Percentiles rank a stretch among this genome's conserved stretches.
Conservation (phyloP, 2,329 filamentous ascomycete genomes). For the Blumeria hordei region DNA sequence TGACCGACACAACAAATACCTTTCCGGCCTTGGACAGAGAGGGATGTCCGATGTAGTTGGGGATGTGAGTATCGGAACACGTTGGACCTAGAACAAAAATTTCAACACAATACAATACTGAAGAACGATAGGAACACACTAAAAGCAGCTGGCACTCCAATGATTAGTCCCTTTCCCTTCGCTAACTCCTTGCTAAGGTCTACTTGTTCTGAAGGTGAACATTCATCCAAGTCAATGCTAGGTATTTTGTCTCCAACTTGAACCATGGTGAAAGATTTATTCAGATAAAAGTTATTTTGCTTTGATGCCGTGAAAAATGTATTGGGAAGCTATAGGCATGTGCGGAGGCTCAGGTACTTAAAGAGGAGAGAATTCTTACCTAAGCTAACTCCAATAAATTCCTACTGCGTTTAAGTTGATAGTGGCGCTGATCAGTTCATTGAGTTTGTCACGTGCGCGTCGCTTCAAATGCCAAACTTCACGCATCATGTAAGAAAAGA, state of each 20-base stretch:
- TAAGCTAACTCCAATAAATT: too few species aligned
- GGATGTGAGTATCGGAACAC: conserved; percentile 50
- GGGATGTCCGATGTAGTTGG: conserved; percentile 61
- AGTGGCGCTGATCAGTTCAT: too few species aligned
- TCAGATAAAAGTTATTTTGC: background rate
- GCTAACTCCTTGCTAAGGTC: conserved; percentile 51
- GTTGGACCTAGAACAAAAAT: conserved; percentile 21
- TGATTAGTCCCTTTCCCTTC: conserved; percentile 50
- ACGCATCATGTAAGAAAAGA: too few species aligned
- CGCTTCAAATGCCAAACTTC: too few species aligned
- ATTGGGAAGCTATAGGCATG: too few species aligned
- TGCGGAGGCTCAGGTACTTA: too few species aligned
- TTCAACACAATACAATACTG: background rate
- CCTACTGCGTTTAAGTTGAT: too few species aligned
- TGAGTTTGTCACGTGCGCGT: too few species aligned
- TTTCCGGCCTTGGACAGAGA: conserved; percentile 55
- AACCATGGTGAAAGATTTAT: conserved; percentile 17
- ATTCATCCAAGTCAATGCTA: conserved; percentile 51
- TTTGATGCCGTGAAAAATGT: background rate
- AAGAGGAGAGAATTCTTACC: too few species aligned
- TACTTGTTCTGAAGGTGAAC: conserved; percentile 72
- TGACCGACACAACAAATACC: conserved; percentile 78
- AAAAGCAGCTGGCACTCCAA: conserved; percentile 68
- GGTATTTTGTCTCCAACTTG: conserved; percentile 62
- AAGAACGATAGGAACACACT: conserved; percentile 18